Percentiles rank a stretch among this genome's conserved stretches.
These are phyloP conservation scores for Epichloe uncinata DNA, from an alignment of 2,329 filamentous ascomycete genomes.

Conservation along the genomic window DNA sequence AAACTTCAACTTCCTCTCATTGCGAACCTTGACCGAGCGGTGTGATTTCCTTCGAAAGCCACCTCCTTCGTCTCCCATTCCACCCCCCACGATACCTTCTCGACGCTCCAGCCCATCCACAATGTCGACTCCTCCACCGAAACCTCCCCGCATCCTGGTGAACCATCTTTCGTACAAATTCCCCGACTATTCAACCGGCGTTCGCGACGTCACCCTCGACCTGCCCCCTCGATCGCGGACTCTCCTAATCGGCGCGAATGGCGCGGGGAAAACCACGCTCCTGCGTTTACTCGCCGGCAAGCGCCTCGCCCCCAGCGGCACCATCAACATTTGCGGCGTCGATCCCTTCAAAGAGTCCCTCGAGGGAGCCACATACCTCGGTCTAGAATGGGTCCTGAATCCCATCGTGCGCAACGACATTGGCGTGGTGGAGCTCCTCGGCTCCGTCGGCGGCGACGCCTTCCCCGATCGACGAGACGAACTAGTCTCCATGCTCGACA, in stretches of 20 bases:
- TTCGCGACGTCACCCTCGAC: slow-evolving; percentile 58
- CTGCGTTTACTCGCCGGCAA: slow-evolving; percentile 91
- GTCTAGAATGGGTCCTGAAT: slow-evolving; percentile 96
- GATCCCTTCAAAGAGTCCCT: slow-evolving; percentile 87
- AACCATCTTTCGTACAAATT: slow-evolving; percentile 76
- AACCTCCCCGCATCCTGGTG: slow-evolving; percentile 53
- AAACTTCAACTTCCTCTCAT: too few relatives aligned
- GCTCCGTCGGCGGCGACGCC: slow-evolving; percentile 72
- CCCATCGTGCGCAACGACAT: slow-evolving; percentile 93
- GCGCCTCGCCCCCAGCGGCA: slow-evolving; percentile 66
- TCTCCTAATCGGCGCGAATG: slow-evolving; percentile 89
- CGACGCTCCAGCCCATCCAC: too few relatives aligned
- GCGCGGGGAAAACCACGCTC: slow-evolving; percentile 92
- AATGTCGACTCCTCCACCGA: neutral
- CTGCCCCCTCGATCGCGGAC: slow-evolving; percentile 78
- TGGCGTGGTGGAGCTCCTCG: slow-evolving; percentile 72
- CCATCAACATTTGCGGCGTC: slow-evolving; percentile 65
- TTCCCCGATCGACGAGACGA: slow-evolving; percentile 77
- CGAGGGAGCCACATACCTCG: slow-evolving; percentile 92
- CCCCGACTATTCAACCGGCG: slow-evolving; percentile 68
- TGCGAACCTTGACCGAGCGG: too few relatives aligned
- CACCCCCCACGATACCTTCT: too few relatives aligned
- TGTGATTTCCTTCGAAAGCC: too few relatives aligned
- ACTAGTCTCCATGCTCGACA: slow-evolving; percentile 76
- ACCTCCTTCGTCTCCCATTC: neutral